Conservation (phyloP, 805 yeast genomes). For the Sugiyamaella mastotermitis region DNA sequence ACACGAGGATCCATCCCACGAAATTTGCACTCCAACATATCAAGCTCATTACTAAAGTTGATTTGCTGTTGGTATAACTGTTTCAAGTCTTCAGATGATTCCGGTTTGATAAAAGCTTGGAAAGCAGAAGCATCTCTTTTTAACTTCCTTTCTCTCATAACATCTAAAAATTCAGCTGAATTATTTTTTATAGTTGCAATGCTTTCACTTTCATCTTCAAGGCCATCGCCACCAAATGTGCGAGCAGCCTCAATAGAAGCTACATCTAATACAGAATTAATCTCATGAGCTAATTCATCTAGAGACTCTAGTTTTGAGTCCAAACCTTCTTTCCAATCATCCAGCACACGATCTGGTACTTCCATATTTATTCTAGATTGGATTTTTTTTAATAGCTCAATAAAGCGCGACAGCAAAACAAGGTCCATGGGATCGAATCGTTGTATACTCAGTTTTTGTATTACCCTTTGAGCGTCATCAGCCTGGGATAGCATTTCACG, state of each 20-base stretch:
- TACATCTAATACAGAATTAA: too few relatives aligned
- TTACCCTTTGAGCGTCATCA: slow-evolving; percentile 35
- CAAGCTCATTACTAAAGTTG: slow-evolving; percentile 5
- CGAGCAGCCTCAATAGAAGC: too few relatives aligned
- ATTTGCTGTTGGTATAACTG: slow-evolving; percentile 21
- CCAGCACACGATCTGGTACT: too few relatives aligned
- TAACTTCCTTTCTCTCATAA: slow-evolving; percentile 4
- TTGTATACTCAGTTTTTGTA: slow-evolving; percentile 34
- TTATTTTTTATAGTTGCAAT: slow-evolving; percentile 9
- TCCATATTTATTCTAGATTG: too few relatives aligned
- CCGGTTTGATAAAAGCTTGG: slow-evolving; percentile 18
- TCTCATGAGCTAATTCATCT: too few relatives aligned
- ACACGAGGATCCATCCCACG: slow-evolving; percentile 11
- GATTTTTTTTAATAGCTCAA: too few relatives aligned
- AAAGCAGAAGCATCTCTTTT: slow-evolving; percentile 9
- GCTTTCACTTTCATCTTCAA: slow-evolving; percentile 5
- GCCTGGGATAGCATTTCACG: too few relatives aligned
- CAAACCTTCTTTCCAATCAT: too few relatives aligned
- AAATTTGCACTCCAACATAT: slow-evolving; percentile 18
- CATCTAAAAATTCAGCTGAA: slow-evolving; percentile 6
- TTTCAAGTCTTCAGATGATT: slow-evolving; percentile 15
- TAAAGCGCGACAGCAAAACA: slow-evolving; percentile 37
- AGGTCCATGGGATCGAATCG: slow-evolving; percentile 42
- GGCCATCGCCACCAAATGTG: slow-evolving; percentile 5
- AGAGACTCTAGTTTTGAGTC: slow-evolving; percentile 1